Base-by-base conservation (phyloP, 1,284 basidiomycete genomes). In the Cryptococcus amylolentus region DNA sequence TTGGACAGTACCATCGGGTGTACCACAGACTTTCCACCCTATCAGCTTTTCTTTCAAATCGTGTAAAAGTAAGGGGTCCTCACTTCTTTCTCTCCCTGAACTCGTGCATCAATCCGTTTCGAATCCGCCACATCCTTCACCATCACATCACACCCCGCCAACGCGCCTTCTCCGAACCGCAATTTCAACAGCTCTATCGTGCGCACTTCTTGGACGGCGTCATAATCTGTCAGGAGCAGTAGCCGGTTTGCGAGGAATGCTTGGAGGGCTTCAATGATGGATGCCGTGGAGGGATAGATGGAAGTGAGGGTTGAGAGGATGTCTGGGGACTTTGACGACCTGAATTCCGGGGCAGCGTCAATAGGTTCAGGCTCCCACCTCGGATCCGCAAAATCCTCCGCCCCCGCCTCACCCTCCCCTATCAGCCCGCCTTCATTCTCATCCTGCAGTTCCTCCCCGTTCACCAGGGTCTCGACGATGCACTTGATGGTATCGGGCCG, bases 121-220 rank as follows among this genome's bases (percentile, higher is more conserved):
- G 93, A 95, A 72, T 96, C 92, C 6, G 89, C 87, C 84, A 97
- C 88, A 74, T 97, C 93, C 69, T 87, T 88, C 69, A 97, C 78
- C 93, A 97, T 97, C 57, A 97, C 91, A 71, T 97, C 93, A 80
- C 92, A 95, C 1, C 91, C 88, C 71, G 93, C 90, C 58, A 97
- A 75, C 0, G 90, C 86, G 1, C 86, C 82, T 69, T 97, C 93
- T 20, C 93, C 93, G 66, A 97, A 97, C 4, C 93, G 86, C 52
- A 92, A 83, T 80, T 96, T 97, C 58, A 97, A 78, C 51, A 94
- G 88, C 74, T 96, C 92, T 56, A 96, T 86, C 65, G 90, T 95
- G 28, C 88, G 84, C 54, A 91, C 91, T 83, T 96, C 92, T 58
- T 84, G 83, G 53, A 93, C 91, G 44, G 84, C 83, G 60, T 87